These are phyloP conservation scores for Neoscytalidium dimidiatum DNA, from an alignment of 2,329 filamentous ascomycete species.

Conservation along the genomic window DNA sequence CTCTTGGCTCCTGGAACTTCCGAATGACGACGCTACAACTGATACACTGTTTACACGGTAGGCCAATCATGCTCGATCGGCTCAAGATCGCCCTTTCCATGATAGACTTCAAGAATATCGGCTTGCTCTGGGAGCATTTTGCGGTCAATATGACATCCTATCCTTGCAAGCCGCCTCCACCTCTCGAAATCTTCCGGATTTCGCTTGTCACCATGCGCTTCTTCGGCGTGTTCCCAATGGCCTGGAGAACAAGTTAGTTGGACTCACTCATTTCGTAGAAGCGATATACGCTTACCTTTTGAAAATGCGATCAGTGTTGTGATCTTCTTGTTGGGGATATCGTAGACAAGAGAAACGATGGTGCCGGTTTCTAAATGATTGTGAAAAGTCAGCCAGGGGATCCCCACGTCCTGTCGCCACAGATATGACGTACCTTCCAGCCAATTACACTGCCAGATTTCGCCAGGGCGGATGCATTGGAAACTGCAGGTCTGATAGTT, in stretches of 20 bases:
- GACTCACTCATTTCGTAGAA: too few species aligned
- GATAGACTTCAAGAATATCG: slow-evolving; percentile 52
- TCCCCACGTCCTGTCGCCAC: too few species aligned
- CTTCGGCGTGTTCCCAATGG: slow-evolving; percentile 55
- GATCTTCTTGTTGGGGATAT: slow-evolving; percentile 52
- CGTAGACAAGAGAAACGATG: slow-evolving; percentile 57
- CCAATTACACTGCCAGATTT: slow-evolving; percentile 64
- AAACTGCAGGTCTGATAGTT: slow-evolving; percentile 59
- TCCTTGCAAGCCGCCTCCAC: slow-evolving; percentile 52
- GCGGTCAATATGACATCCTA: slow-evolving; percentile 54
- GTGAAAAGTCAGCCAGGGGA: too few species aligned
- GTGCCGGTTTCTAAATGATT: slow-evolving; percentile 59
- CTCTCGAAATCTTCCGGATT: slow-evolving; percentile 53
- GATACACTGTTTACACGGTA: slow-evolving; percentile 34
- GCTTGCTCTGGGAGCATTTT: slow-evolving; percentile 58
- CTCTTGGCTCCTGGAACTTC: too few species aligned
- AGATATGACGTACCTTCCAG: slow-evolving; percentile 43
- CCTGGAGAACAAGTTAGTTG: slow-evolving; percentile 17
- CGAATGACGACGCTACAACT: too few species aligned
- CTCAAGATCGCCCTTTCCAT: slow-evolving; percentile 50
- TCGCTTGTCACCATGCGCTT: slow-evolving; percentile 59
- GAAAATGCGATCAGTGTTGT: slow-evolving; percentile 58
- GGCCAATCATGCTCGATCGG: slow-evolving; percentile 46
- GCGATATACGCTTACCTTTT: slow-evolving; percentile 36
- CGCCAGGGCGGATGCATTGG: slow-evolving; percentile 59